Conservation (phyloP, 2,329 filamentous ascomycete species). For the Epichloe sibirici region DNA sequence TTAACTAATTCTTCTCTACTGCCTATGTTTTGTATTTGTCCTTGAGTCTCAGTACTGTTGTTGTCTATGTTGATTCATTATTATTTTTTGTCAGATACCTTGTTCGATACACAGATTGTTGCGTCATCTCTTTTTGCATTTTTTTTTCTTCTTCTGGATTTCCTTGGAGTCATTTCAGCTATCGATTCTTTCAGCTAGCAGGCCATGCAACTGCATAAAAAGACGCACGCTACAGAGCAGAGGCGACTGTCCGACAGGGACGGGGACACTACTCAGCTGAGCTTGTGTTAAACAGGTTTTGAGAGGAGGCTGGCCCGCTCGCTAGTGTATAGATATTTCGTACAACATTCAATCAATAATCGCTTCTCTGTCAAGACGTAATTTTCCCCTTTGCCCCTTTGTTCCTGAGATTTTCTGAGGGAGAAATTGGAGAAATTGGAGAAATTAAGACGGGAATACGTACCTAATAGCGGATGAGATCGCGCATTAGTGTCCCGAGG, state of each 20-base stretch:
- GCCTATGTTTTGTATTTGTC: constrained; percentile 11
- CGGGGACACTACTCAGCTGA: not conserved
- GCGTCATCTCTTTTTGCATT: constrained; percentile 1
- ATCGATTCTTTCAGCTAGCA: not conserved
- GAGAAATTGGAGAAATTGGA: too few relatives aligned
- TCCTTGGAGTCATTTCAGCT: not conserved
- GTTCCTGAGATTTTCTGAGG: not conserved
- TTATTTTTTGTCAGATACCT: constrained; percentile 38
- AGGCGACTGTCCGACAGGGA: not conserved
- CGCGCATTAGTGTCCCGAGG: too few relatives aligned
- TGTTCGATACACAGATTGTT: constrained; percentile 42
- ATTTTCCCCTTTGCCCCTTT: too few relatives aligned
- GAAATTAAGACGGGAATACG: not conserved
- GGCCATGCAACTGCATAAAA: constrained; percentile 3
- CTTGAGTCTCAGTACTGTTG: constrained; percentile 12
- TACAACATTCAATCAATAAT: constrained; percentile 19
- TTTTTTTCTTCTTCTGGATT: not conserved
- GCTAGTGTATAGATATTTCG: constrained; percentile 25
- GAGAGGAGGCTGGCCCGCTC: constrained; percentile 18
- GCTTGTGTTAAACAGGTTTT: constrained; percentile 3
- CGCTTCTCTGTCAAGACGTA: constrained; percentile 7
- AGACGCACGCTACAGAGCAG: not conserved
- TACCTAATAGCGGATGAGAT: not conserved
- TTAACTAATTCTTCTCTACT: constrained; percentile 4
- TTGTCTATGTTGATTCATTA: constrained; percentile 11